Evolutionary conservation across 805 yeast species (phyloP), one percentile per base, ranked within the genome.

Genomic region (Saccharomycopsis sp.): DNA sequence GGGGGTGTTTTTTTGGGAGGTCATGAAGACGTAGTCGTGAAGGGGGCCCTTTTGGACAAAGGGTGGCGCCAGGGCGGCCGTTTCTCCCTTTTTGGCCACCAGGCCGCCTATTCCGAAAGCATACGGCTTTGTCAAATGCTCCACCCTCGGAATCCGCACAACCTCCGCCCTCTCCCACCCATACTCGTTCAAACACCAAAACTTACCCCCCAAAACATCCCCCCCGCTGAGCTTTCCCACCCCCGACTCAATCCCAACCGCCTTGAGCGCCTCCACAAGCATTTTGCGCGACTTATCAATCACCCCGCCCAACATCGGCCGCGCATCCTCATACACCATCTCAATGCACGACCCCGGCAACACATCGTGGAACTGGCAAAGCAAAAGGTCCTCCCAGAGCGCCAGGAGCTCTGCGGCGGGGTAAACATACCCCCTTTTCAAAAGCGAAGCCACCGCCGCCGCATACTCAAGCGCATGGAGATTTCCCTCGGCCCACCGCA

Each of bases 361-460:
- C n/a, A 92, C 97, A 73, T 92, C 99, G 70, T 92, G 99, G 75
- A 92, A 92, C 69, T 92, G 98, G 68, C 97, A 91, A 57, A 94
- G 74, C 61, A 91, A 82, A 20, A 92, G 82, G 70, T 89, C 84
- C 69, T 90, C 92, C 99, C 99, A 92, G 61, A 92, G 70, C 1
- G 73, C 77, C 61, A 84, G 83, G 50, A 92, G 77, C 59, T 84
- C 80, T 44, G 78, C 73, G 34, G 78, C 75, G 1, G 99, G 99
- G 68, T 92, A 92, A 58, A 73, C 74, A 70, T 84, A 92, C 23
- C 73, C 69, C 1, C 74, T 66, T 23, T 75, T 72, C 24, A 71
- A 50, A 4, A 76, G 59, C 0, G 97, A 88, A 1, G 89, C 85
- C 61, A 86, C 74, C 1, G 96, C 82, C 0, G 97, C 91, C 59